Evolutionary conservation across 2,329 filamentous ascomycete species (phyloP), one percentile per base, ranked within the genome.

Genomic region (Thermoascus crustaceus): DNA sequence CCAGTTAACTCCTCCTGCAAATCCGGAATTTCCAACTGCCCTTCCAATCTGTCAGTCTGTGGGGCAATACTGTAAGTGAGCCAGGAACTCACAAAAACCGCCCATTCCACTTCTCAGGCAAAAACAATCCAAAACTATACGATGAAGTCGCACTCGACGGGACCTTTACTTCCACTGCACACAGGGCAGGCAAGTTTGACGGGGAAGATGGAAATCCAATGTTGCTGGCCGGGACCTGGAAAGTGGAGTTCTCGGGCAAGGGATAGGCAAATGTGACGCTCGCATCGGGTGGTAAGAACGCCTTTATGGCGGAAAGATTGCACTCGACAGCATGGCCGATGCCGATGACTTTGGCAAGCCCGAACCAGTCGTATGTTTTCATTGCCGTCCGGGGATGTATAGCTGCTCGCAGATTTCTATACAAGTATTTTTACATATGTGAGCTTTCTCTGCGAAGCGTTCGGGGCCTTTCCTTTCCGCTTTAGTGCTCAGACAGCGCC

Each of bases 1-100:
- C 56, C 61, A 69, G 37, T 68, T 68, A 36, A 71, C 63, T 8
- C 67, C 66, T 22, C 67, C 67, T 4, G 55, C 59, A 45, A 66
- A 68, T 0, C 66, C 67, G 20, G 65, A 64, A 48, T 69, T 69
- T 3, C 68, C 67, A 9, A 65, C 57, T 0, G 61, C 59, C 5
- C 26, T 29, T 16, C 16, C 9, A 26, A 7, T 10, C 11, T 13
- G 24, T 26, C 26, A 18, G 14, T 29, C 2, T 6, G 7, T 16
- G 13, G 4, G 10, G 26, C 16, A 17, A 29, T 4, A 29, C 6
- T 29, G 7, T 17, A 5, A 16, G 2, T 16, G 13, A 17, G 13
- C 11, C n/a, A 5, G 8, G 2, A 9, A 18, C 26, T 29, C 13
- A 29, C 26, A 29, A 3, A 5, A 29, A 29, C 8, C 26, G 26